Percentiles rank a stretch among this genome's conserved stretches.
These are phyloP conservation scores for Colletotrichum lindemuthianum DNA, from an alignment of 2,329 filamentous ascomycete genomes.

Conservation along the genomic window DNA sequence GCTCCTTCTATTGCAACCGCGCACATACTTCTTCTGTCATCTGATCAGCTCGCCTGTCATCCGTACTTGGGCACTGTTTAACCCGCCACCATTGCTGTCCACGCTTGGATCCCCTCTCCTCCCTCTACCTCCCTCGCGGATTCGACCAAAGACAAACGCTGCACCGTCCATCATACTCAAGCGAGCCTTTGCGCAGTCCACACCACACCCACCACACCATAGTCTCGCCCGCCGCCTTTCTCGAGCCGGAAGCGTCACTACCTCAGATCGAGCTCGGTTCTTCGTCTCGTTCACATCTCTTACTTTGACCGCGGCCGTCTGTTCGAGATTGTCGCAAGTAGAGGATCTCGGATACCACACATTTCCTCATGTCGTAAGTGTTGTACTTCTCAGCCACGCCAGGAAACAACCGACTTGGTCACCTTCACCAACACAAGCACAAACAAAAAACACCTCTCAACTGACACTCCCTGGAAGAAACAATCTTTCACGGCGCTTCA, in stretches of 20 bases:
- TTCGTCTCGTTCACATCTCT: conserved; percentile 32
- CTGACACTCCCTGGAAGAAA: conserved; percentile 34
- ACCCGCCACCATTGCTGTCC: conserved; percentile 9
- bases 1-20: background rate
- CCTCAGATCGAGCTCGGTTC: conserved; percentile 6
- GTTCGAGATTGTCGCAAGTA: conserved; percentile 57
- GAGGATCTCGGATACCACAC: conserved; percentile 49
- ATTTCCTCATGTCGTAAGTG: conserved; percentile 51
- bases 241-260: too few species aligned
- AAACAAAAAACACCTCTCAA: conserved; percentile 37
- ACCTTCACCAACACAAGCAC: background rate
- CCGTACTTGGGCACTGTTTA: conserved; percentile 2
- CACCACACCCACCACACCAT: background rate
- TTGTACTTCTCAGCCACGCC: conserved; percentile 35
- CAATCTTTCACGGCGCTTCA: conserved; percentile 35
- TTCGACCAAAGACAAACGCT: conserved; percentile 30
- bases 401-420: conserved; percentile 33
- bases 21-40: conserved; percentile 10
- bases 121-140: background rate
- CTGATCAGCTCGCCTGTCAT: conserved; percentile 26
- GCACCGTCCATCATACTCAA: conserved; percentile 13
- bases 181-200: background rate
- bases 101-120: conserved; percentile 14
- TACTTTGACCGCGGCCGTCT: conserved; percentile 58
- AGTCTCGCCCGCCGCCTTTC: too few species aligned